A percentile compares a stretch with the other conserved stretches of the same genome.
phyloP scores from a whole-genome alignment of 495 filamentous ascomycete species.

The Aspergillus indologenus region DNA sequence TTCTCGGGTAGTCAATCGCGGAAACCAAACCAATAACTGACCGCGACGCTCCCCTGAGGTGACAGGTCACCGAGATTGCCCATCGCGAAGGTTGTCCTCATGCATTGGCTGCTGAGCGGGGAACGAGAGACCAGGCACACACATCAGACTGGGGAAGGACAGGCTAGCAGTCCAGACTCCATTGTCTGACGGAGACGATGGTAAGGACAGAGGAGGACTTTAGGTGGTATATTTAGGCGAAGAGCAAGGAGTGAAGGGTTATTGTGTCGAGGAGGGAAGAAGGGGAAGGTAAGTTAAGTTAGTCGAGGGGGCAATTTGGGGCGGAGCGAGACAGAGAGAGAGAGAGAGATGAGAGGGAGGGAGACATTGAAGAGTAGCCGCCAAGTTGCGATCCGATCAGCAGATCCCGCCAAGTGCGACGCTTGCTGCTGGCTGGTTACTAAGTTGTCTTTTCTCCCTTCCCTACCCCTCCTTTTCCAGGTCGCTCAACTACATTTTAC shows the following conservation, averaged over 20 bases:
- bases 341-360: conserved; percentile 12
- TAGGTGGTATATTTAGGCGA: not conserved
- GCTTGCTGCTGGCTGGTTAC: conserved; percentile 6
- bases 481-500: not conserved
- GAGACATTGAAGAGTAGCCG: conserved; percentile 12
- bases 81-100: conserved; percentile 47
- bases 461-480: conserved; percentile 4
- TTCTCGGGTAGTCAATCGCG: not conserved
- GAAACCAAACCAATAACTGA: conserved; percentile 40
- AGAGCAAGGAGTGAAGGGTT: not conserved
- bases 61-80: conserved; percentile 79
- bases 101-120: conserved; percentile 30
- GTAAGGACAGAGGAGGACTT: conserved; percentile 6
- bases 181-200: conserved; percentile 20
- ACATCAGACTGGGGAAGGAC: conserved; percentile 20
- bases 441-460: conserved; percentile 1
- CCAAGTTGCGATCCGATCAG: conserved; percentile 10
- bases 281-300: not conserved
- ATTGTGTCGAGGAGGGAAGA: not conserved
- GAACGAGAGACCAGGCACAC: conserved; percentile 11
- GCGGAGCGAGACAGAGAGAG: conserved; percentile 9
- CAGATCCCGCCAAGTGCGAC: conserved; percentile 17
- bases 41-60: conserved; percentile 80
- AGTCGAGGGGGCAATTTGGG: conserved; percentile 6
- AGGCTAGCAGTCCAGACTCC: conserved; percentile 24